Base-by-base conservation (phyloP, 2,329 filamentous ascomycete genomes). In the Curvularia hawaiiensis region DNA sequence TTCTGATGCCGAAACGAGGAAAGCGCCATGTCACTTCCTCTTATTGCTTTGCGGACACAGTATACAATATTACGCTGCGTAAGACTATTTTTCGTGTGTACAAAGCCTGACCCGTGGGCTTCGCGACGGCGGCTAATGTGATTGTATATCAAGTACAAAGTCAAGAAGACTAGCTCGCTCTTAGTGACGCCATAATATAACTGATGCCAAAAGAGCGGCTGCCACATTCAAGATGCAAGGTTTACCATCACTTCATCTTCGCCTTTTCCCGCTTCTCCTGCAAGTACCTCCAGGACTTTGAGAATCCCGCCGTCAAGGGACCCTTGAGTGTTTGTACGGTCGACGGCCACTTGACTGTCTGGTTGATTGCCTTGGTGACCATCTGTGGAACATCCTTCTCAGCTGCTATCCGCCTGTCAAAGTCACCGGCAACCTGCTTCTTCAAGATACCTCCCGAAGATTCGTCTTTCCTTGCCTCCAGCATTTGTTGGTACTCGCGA, bases 291-390 rank as follows among this genome's bases (percentile, higher is more conserved):
- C 85, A 84, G 6, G 88, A 89, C 68, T 88, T 85, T 7, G 80
- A 72, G 16, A 90, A 74, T 0, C 95, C 96, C 0, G 90, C 88
- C 2, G 92, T 98, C 44, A 97, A 75, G 1, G 90, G 75, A 2
- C 92, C 88, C 79, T 99, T 99, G 61, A 94, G 73, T 52, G 88
- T 95, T 77, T 99, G 94, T 5, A 88, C 88, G 2, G 91, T 92
- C 69, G 92, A 95, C 0, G 95, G 93, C 95, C 95, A 98, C 54
- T 87, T 85, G 67, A 98, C 91, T 0, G 96, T 98, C 73, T 90
- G 90, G 71, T 88, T 89, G 70, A 99, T 93, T 40, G 92, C 90
- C 38, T 83, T 82, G 33, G 88, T 85, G 18, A 98, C 86, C 64
- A 89, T 88, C 26, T 85, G 80, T 41, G 83, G 83, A n/a, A 98